Evolutionary conservation across 2,329 filamentous ascomycete species (phyloP), one percentile per base, ranked within the genome.

Genomic region (Penicillium digitatum): DNA sequence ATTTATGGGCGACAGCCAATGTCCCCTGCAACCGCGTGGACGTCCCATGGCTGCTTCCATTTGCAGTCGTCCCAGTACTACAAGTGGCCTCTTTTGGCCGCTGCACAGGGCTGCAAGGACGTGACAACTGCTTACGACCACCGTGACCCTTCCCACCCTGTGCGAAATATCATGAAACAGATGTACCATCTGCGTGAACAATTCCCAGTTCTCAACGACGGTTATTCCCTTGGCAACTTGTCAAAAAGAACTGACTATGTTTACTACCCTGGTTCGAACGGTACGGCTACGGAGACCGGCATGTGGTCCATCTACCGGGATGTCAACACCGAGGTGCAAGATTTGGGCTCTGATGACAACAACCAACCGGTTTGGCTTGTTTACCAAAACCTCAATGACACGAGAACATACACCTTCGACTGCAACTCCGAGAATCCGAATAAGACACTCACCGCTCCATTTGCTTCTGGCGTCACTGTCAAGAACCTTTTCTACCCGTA

Each of bases 1-100:
- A 78, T 87, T 46, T 87, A 84, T 65, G 84, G 84, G 24, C 79
- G 84, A 62, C 81, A 83, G 64, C 69, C 84, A 1, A 86, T 87
- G 78, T 79, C 81, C 5, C 77, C 82, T 10, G 76, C 81, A 2
- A 79, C 78, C 3, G 84, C 84, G 1, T 87, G 84, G 84, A 80
- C 82, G 62, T 76, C 78, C 31, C 84, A 87, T 62, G 84, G 85
- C 3, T 87, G 84, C 66, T 87, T 86, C 69, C 72, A 73, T 5
- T 74, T 86, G 12, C 74, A 77, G 11, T 80, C 80, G 34, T 77
- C 77, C 1, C 81, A 85, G 56, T 84, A 85, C 64, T 80, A 78
- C 62, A 62, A 83, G 2, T 82, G 82, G 73, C 84, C 83, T 0
- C 66, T 84, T 34, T 78, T 81, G 39, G 73, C 76, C 57, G 79